These are phyloP conservation scores for Quercus phellos DNA, from an alignment of 331 rosid species.

Conservation along the genomic window DNA sequence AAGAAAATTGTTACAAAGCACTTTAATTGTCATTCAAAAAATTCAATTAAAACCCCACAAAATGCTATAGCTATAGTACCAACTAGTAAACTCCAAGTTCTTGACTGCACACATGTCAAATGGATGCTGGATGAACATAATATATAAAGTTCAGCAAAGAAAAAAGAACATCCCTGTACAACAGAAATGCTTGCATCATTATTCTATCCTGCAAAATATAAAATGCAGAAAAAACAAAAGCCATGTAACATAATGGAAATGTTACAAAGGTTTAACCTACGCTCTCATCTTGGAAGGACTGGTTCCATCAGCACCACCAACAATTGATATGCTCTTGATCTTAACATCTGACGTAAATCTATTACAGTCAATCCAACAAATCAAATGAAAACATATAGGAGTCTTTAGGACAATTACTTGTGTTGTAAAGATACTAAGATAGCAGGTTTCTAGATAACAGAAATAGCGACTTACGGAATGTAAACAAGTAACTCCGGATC, in stretches of 20 bases:
- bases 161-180: neutral
- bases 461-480: slow-evolving; percentile 60
- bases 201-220: neutral
- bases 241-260: slow-evolving; percentile 5
- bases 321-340: slow-evolving; percentile 85
- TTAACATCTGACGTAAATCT: slow-evolving; percentile 96
- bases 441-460: neutral
- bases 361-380: slow-evolving; percentile 10
- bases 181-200: slow-evolving; percentile 10
- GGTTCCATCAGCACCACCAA: slow-evolving; percentile 82
- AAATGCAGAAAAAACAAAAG: slow-evolving; percentile 11
- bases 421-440: neutral
- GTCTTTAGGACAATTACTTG: slow-evolving; percentile 2
- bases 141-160: neutral
- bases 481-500: slow-evolving; percentile 95
- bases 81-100: neutral
- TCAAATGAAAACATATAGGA: slow-evolving; percentile 11
- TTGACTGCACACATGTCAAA: neutral
- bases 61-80: neutral
- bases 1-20: too few species aligned
- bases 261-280: slow-evolving; percentile 42
- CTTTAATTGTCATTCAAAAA: neutral
- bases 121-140: neutral
- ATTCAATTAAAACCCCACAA: neutral
- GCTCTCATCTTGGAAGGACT: slow-evolving; percentile 94